Base-by-base conservation (phyloP, 345 rosid genomes). In the Hibiscus trionum region DNA sequence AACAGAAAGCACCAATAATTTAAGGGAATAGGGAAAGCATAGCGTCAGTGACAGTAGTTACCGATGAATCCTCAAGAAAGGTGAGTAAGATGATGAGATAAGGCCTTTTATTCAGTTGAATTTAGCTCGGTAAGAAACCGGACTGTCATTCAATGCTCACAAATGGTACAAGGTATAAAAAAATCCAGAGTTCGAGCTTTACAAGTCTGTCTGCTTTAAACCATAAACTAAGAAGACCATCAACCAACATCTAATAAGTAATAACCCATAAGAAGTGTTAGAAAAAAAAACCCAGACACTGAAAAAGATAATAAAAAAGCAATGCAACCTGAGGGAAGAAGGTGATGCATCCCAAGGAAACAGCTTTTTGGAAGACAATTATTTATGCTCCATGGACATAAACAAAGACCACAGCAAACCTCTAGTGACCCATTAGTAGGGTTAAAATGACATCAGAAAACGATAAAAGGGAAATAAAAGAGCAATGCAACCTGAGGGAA, bases 271-370 rank as follows among this genome's bases (percentile, higher is more conserved):
- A 75, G 63, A 16, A 55, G 70, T 64, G 49, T 67, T 73, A 21
- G 57, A 75, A 75, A 42, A 50, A 14, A 50, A 50, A 15, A 19
- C 15, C 6, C 55, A 50, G 17, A 50, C 17, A 50, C 19, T 50
- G 4, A 15, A 47, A 59, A 0, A 21, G 44, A 39, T 39, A 39
- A 39, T 39, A 56, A 47, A 75, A 73, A 76, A 75, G 73, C 81
- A 78, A 70, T 61, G 79, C 81, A 61, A 81, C 81, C 84, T 71
- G 78, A 70, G 77, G 60, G 75, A 78, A 80, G 80, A 75, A 74
- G 83, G 79, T 66, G 29, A 76, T 75, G 84, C 83, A 76, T 77
- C 83, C 77, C 67, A 73, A 72, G 77, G 72, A 75, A 74, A 79
- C 73, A 68, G 78, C 69, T 80, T 75, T 71, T 80, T 79, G 69